Percentiles rank a stretch among this genome's conserved stretches.
These are phyloP conservation scores for Penicillium fuscoglaucum DNA, from an alignment of 2,329 filamentous ascomycete genomes.

Conservation along the genomic window DNA sequence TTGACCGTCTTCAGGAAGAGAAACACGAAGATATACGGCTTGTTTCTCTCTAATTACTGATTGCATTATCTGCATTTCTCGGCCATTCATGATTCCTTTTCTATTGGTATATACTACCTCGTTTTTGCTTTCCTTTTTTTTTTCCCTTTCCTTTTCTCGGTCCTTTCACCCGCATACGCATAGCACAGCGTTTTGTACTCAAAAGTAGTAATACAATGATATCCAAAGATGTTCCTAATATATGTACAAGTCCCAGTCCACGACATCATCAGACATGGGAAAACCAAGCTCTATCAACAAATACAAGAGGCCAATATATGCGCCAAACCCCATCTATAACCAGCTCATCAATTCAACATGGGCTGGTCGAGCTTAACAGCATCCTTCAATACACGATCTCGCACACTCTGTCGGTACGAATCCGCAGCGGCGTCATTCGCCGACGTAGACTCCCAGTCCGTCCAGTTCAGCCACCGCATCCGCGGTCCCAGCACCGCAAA, in stretches of 20 bases:
- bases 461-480: constrained; percentile 39
- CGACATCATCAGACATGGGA: background rate
- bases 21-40: constrained; percentile 53
- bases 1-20: constrained; percentile 57
- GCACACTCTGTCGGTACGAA: constrained; percentile 37
- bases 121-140: background rate
- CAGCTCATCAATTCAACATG: constrained; percentile 18
- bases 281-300: constrained; percentile 9
- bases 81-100: constrained; percentile 5
- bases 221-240: constrained; percentile 6
- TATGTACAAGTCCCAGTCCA: constrained; percentile 13
- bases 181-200: background rate
- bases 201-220: constrained; percentile 23
- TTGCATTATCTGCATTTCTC: constrained; percentile 2
- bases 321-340: background rate
- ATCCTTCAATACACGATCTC: constrained; percentile 39
- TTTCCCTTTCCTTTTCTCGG: background rate
- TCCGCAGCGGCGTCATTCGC: constrained; percentile 24
- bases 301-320: background rate
- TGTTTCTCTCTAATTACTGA: constrained; percentile 25
- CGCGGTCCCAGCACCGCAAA: constrained; percentile 69
- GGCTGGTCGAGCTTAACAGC: constrained; percentile 39
- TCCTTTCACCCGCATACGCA: background rate
- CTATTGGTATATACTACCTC: background rate
- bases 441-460: constrained; percentile 32